Conservation (phyloP, 305 asterid species). For the Monarda citriodora region DNA sequence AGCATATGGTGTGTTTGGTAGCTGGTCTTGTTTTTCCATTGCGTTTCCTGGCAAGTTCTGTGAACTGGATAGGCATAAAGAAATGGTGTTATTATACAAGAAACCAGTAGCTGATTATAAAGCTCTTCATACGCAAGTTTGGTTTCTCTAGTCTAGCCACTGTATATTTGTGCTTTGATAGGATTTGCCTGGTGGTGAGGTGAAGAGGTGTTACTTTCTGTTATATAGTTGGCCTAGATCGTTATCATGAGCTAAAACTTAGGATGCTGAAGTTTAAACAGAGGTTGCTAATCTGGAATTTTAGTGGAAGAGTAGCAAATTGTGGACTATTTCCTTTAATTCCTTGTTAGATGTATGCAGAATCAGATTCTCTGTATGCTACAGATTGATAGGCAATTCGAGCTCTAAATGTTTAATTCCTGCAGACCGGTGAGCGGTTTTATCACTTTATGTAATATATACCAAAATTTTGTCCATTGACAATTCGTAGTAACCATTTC, state of each 20-base stretch:
- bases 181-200: constrained; percentile 8
- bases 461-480: background rate
- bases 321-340: background rate
- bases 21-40: background rate
- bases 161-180: background rate
- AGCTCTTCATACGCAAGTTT: constrained; percentile 9
- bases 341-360: background rate
- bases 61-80: background rate
- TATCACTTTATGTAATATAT: background rate
- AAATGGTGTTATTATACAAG: background rate
- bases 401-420: background rate
- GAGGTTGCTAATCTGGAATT: constrained; percentile 2
- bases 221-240: constrained; percentile 1
- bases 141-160: background rate
- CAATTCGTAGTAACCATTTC: background rate
- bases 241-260: constrained; percentile 4
- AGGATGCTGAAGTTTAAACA: constrained; percentile 5
- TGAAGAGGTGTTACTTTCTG: background rate
- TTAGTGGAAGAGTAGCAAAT: background rate
- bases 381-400: background rate
- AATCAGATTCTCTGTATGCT: background rate
- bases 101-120: background rate
- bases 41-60: background rate
- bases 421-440: background rate
- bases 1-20: background rate